Base-by-base conservation (phyloP, 495 filamentous ascomycete genomes). In the Cercophora samala region DNA sequence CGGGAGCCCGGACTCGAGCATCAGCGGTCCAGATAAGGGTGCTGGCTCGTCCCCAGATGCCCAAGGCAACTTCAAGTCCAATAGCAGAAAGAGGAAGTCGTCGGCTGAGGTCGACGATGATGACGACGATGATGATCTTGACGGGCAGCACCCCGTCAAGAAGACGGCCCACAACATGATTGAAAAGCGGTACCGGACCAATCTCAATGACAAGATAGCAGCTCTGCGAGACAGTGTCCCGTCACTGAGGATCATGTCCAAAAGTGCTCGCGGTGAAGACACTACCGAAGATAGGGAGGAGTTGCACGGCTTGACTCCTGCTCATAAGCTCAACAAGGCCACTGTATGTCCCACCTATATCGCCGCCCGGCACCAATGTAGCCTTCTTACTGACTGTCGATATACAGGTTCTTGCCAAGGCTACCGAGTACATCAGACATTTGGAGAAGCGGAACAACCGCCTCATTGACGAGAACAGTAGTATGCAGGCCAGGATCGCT, bases 91-190 rank as follows among this genome's bases (percentile, higher is more conserved):
- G 72, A 83, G 89, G 37, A 91, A 91, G 78, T 84, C 84, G 2
- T 87, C 87, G 1, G 76, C 80, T 26, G 85, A 85, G 15, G 70
- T 77, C 23, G 82, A 84, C 37, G 75, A 78, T 5, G 80, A 80
- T 3, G 77, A 82, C 6, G 83, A 84, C 32, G 81, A 82, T 59
- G 79, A 82, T 32, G 82, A 82, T 6, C 86, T 87, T 73, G 87
- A 90, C 53, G 37, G 37, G 3, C 37, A 46, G 13, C 89, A 90
- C 51, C 91, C 93, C 1, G 85, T 92, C 11, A 97, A 96, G 82
- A 97, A 97, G 81, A 93, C 93, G 56, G 91, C 94, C 19, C 94
- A 99, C 75, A 97, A 97, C 73, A 93, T 97, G 84, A 96, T 99
- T 66, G 94, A 99, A 78, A 97, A 97, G 80, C 84, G 94, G 65